phyloP scores from a whole-genome alignment of 345 rosid genomes.

The Acer campestre region DNA sequence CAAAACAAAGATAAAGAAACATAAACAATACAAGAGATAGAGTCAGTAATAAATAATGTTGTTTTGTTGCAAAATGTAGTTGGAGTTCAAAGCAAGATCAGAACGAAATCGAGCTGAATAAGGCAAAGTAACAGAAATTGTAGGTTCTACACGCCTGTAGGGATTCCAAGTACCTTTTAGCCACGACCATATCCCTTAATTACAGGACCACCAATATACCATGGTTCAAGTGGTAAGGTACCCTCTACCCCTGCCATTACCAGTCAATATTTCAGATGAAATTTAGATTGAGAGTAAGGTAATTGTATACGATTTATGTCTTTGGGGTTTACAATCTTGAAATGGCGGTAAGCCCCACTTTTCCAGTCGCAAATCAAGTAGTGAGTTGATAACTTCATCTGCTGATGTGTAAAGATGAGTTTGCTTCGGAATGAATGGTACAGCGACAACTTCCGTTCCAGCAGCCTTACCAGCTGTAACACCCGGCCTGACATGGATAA shows the following conservation, averaged over 20 bases:
- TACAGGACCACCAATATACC: conserved; percentile 88
- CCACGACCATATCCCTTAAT: conserved; percentile 93
- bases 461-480: conserved; percentile 84
- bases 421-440: conserved; percentile 85
- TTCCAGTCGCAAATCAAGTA: conserved; percentile 78
- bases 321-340: conserved; percentile 70
- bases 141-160: conserved; percentile 59
- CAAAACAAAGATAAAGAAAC: conserved; percentile 12
- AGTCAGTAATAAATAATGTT: neutral
- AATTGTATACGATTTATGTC: conserved; percentile 1
- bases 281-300: neutral
- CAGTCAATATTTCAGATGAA: conserved; percentile 20
- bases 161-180: conserved; percentile 95
- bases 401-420: conserved; percentile 72
- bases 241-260: conserved; percentile 78
- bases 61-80: neutral
- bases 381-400: conserved; percentile 77
- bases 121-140: neutral
- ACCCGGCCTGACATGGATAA: conserved; percentile 61
- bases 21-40: neutral
- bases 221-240: conserved; percentile 80
- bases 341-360: conserved; percentile 93
- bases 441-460: conserved; percentile 77
- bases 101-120: neutral
- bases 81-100: neutral